Evolutionary conservation across 129 eudicot genomes (phyloP).

Genomic region (Saussurea involucrata): DNA sequence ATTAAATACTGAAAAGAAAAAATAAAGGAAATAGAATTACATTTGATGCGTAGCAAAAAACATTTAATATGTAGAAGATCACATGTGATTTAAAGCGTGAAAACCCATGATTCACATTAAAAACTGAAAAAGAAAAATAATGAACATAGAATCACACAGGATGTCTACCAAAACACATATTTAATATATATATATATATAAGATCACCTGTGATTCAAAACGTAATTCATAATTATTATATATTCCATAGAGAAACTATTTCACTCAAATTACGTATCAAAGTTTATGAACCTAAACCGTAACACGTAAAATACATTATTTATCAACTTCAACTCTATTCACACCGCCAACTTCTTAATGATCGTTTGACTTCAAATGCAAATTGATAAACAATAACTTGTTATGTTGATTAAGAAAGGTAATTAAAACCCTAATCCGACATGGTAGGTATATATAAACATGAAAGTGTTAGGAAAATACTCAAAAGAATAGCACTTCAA

Average conservation of each 20-base stretch:
- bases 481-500: constrained; percentile 27
- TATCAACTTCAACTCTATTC: not conserved
- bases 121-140: too few relatives aligned
- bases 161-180: too few relatives aligned
- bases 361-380: not conserved
- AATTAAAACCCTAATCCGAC: constrained; percentile 15
- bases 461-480: constrained; percentile 19
- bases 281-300: not conserved
- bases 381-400: not conserved
- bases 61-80: too few relatives aligned
- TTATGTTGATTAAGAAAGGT: not conserved
- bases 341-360: not conserved
- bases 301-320: not conserved
- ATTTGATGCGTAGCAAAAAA: too few relatives aligned
- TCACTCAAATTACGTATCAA: not conserved
- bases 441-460: constrained; percentile 16
- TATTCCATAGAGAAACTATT: not conserved
- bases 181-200: too few relatives aligned
- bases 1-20: too few relatives aligned
- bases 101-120: too few relatives aligned
- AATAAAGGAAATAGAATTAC: too few relatives aligned
- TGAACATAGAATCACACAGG: too few relatives aligned
- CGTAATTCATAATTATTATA: too few relatives aligned
- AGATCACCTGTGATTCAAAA: too few relatives aligned
- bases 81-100: too few relatives aligned